Conservation (phyloP, 352 stramenopile genomes). For the Globisporangium okanoganense region DNA sequence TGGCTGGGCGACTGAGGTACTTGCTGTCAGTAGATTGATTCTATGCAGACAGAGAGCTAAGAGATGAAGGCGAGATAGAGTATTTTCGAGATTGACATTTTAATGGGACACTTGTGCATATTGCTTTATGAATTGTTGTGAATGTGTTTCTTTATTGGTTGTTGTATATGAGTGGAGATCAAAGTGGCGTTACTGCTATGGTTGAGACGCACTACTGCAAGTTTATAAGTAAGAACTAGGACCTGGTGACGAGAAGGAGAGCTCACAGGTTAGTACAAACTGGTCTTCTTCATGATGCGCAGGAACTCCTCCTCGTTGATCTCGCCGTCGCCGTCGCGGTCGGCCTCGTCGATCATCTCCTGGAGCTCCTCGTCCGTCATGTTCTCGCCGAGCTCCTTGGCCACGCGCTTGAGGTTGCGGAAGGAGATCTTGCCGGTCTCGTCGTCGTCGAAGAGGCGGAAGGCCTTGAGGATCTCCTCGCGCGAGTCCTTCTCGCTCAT, state of each 20-base stretch:
- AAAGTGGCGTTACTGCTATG: neutral
- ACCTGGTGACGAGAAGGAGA: no score
- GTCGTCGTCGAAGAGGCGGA: conserved; percentile 97
- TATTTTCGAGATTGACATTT: conserved; percentile 11
- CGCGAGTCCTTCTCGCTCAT: conserved; percentile 96
- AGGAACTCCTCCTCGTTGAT: conserved; percentile 97
- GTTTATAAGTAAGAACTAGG: no score
- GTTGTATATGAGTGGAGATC: neutral
- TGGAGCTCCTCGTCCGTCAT: conserved; percentile 97
- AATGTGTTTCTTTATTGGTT: neutral
- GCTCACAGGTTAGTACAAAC: conserved; percentile 46
- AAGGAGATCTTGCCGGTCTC: conserved; percentile 97
- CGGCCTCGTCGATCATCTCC: conserved; percentile 98
- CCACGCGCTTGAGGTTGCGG: conserved; percentile 96
- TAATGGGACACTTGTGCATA: conserved; percentile 6
- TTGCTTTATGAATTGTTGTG: conserved; percentile 1
- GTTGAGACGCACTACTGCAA: no score
- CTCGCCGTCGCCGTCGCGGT: conserved; percentile 94
- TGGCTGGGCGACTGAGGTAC: no score
- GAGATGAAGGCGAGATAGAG: conserved; percentile 5
- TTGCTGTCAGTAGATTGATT: no score
- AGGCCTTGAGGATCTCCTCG: conserved; percentile 97
- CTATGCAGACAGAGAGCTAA: no score
- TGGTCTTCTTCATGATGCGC: conserved; percentile 97
- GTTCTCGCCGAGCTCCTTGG: conserved; percentile 96